phyloP scores from a whole-genome alignment of 1,284 basidiomycete species.

The Heimioporus punctisporus region DNA sequence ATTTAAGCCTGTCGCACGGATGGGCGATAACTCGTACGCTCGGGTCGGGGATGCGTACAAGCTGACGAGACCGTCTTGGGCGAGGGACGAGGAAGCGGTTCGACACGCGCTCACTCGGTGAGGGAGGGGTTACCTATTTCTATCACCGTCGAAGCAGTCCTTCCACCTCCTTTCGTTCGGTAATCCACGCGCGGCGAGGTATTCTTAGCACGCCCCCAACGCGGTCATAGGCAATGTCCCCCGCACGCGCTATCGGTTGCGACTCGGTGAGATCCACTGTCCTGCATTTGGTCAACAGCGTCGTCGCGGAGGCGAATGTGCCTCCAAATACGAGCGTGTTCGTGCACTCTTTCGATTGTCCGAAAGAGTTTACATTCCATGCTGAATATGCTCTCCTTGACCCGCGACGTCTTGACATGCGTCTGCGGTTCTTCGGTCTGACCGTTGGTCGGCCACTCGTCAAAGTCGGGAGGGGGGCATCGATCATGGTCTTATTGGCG shows the following conservation, averaged over 20 bases:
- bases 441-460: conserved; percentile 70
- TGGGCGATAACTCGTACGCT: conserved; percentile 60
- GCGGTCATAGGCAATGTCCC: conserved; percentile 53
- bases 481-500: conserved; percentile 61
- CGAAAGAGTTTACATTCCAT: conserved; percentile 71
- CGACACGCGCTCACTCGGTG: too few species aligned
- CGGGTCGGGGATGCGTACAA: conserved; percentile 47
- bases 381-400: conserved; percentile 71
- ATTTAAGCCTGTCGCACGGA: conserved; percentile 39
- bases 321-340: conserved; percentile 61
- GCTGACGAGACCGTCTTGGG: conserved; percentile 43
- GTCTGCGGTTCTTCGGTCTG: conserved; percentile 57
- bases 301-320: conserved; percentile 66
- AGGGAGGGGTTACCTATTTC: too few species aligned
- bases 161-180: too few species aligned
- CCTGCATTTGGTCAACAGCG: conserved; percentile 34
- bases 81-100: conserved; percentile 40
- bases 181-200: conserved; percentile 51
- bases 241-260: conserved; percentile 56
- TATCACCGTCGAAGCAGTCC: too few species aligned
- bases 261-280: conserved; percentile 56
- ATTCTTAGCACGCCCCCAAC: conserved; percentile 49
- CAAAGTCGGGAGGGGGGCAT: conserved; percentile 56
- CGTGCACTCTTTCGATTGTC: conserved; percentile 43
- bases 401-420: conserved; percentile 61